Conservation (phyloP, 2,329 filamentous ascomycete genomes). For the Grosmannia huntii region DNA sequence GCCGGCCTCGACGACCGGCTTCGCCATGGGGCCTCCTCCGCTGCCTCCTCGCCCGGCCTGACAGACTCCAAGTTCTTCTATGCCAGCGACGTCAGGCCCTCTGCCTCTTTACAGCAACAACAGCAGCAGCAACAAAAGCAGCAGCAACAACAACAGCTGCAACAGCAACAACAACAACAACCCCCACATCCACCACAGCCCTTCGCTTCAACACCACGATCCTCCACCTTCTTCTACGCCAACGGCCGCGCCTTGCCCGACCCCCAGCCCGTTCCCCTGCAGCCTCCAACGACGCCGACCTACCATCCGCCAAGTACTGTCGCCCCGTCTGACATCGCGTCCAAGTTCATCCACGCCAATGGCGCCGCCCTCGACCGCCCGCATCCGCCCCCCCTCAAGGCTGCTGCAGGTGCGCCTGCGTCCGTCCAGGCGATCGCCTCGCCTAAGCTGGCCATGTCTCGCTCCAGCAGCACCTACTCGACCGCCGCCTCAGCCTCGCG, state of each 20-base stretch:
- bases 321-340: constrained; percentile 19
- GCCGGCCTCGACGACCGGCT: constrained; percentile 13
- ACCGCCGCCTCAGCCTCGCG: constrained; percentile 36
- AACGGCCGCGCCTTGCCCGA: constrained; percentile 31
- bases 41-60: neutral
- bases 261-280: constrained; percentile 11
- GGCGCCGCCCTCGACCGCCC: constrained; percentile 27
- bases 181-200: neutral
- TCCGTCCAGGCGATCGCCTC: neutral
- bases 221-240: constrained; percentile 43
- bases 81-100: too few relatives aligned
- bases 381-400: neutral
- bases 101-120: neutral
- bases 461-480: constrained; percentile 35
- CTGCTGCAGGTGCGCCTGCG: neutral
- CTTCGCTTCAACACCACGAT: constrained; percentile 16
- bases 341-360: constrained; percentile 68
- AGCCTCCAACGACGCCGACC: neutral
- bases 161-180: neutral
- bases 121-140: too few relatives aligned
- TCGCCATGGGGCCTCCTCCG: constrained; percentile 17
- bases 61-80: constrained; percentile 64
- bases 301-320: neutral
- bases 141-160: neutral
- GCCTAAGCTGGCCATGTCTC: constrained; percentile 11